Evolutionary conservation across 2,329 filamentous ascomycete genomes (phyloP), one percentile per base, ranked within the genome.

Genomic region (Fusarium anthophilum): DNA sequence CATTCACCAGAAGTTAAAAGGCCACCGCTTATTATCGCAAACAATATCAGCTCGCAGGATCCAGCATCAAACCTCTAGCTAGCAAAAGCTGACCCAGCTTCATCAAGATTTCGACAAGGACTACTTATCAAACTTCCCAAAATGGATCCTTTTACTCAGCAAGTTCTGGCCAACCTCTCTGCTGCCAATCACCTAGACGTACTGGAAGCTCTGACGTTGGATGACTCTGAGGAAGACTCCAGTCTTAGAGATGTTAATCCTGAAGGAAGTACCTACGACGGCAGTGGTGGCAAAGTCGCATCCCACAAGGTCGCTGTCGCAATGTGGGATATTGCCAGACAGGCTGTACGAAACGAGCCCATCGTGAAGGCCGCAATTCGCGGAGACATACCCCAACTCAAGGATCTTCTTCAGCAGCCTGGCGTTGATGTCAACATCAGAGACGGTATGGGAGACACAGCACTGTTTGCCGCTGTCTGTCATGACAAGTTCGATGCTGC

Each of bases 181-280:
- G 1, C 39, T 2, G 39, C 22, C 13, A 22, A 41, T n/a, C 39
- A n/a, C 20, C 22, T 41, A 10, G 39, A 41, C 39, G 6, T 41
- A 8, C 20, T 41, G 8, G 20, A 41, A n/a, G 39, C 39, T 22
- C 39, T 41, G 13, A 15, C 39, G 8, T 41, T 41, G 39, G 39
- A 41, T 1, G 39, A 41, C 1, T 41, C 22, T n/a, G 39, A 10
- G 0, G 39, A 1, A 41, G 39, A 41, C 20, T 41, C 20, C 39
- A 41, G 1, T 41, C 8, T 22, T 1, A 2, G 6, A 41, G 5
- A 41, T 6, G 39, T 5, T 41, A 7, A 5, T 2, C 39, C 8
- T 3, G 1, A 9, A 3, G 1, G 20, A 41, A 43, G 13, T 43
- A 5, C 39, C 22, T 5, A 43, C 1, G 39, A 43, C 22, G 39